A percentile compares a stretch with the other conserved stretches of the same genome.
These are phyloP conservation scores for Geopyxis carbonaria DNA, from an alignment of 495 filamentous ascomycete species.

Conservation along the genomic window DNA sequence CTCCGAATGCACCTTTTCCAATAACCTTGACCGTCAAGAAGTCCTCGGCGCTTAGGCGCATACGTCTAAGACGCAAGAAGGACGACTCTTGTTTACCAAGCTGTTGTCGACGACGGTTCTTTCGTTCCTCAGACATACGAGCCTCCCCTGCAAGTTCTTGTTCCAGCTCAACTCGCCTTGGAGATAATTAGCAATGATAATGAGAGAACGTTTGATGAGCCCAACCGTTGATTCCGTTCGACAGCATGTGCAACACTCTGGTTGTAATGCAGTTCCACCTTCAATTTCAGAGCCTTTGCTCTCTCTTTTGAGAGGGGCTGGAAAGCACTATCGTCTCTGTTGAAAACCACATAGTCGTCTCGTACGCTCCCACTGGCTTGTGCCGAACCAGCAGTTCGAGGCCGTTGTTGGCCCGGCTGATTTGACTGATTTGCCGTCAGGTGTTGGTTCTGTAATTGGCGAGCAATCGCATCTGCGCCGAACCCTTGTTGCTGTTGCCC, in stretches of 20 bases:
- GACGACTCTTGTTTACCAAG: constrained; percentile 70
- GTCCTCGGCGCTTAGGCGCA: constrained; percentile 77
- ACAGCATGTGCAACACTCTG: constrained; percentile 41
- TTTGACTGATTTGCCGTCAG: constrained; percentile 46
- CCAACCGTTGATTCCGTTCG: constrained; percentile 61
- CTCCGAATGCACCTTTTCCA: constrained; percentile 96
- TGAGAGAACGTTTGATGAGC: too few relatives aligned
- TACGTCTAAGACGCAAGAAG: constrained; percentile 86
- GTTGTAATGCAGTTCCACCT: constrained; percentile 25
- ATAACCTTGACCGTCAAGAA: constrained; percentile 95
- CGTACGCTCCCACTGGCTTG: constrained; percentile 38
- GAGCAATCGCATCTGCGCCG: constrained; percentile 63
- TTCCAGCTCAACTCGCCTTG: constrained; percentile 78
- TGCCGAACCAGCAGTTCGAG: constrained; percentile 55
- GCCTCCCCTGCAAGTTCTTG: constrained; percentile 48
- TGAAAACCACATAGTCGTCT: constrained; percentile 42
- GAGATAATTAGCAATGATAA: constrained; percentile 3
- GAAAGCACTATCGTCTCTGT: constrained; percentile 26
- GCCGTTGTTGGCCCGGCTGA: constrained; percentile 56
- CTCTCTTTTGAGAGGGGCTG: constrained; percentile 20
- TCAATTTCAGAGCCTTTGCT: constrained; percentile 30
- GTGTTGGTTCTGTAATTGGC: constrained; percentile 96
- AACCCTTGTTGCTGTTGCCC: constrained; percentile 39
- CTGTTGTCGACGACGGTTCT: constrained; percentile 58
- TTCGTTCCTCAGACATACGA: constrained; percentile 51